Evolutionary conservation across 768 basidiomycete species (phyloP), one percentile per base, ranked within the genome.

Genomic region (Cystofilobasidium bisporidii): DNA sequence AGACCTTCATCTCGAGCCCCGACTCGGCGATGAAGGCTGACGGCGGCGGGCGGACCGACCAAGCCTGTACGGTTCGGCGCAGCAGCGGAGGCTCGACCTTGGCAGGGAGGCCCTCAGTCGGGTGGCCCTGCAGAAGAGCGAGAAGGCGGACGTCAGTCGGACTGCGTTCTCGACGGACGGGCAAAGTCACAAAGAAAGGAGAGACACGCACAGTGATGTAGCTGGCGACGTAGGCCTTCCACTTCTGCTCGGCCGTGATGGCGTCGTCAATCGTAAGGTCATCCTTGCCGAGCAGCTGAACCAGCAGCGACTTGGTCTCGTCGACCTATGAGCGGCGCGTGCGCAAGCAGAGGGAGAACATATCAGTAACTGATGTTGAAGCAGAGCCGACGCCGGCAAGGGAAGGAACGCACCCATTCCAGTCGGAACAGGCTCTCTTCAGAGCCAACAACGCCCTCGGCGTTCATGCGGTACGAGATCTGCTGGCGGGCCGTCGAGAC

Each of bases 1-100:
- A 94, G 65, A 96, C 83, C 70, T 87, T 87, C 74, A 89, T 88
- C 76, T 90, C 88, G 22, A 93, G 81, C 3, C 82, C 82, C 38
- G 86, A 86, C 47, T 69, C 68, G 38, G 68, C 63, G 40, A 64
- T 56, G 63, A 64, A 69, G n/a, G 56, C 47, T 1, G 67, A 58
- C 36, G 68, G 47, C 10, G 62, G 28, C 22, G 63, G 57, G 22
- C 57, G 33, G 57, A 67, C 59, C 20, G 58, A 61, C 36, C 65
- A 43, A 10, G n/a, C 36, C 47, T 22, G 53, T 18, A 24, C 4
- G n/a, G 20, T 26, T 43, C 50, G 61, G 45, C 73, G 63, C 60
- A 81, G 72, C 58, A 81, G 72, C 0, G 80, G 80, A 33, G 76
- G 75, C 33, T 75, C 74, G 41, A 80, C 78, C 6, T 72, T 72